Base-by-base conservation (phyloP, 75 land plant genomes). In the Gnetum montanum region DNA sequence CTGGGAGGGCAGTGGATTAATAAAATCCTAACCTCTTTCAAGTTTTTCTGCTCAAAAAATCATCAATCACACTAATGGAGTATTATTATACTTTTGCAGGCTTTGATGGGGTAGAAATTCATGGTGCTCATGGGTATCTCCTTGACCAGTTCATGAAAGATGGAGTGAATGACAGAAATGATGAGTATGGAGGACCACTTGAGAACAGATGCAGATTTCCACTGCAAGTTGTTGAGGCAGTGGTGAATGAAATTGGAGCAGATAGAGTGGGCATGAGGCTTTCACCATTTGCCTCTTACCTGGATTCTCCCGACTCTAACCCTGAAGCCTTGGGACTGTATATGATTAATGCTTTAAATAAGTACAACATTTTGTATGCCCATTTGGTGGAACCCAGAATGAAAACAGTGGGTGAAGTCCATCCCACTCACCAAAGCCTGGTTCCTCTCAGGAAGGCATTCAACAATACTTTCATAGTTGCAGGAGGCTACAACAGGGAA, bases 51-150 rank as follows among this genome's bases (percentile, higher is more conserved):
- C n/a, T n/a, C n/a, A n/a, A n/a, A n/a, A n/a, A n/a, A n/a, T n/a
- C n/a, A n/a, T n/a, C n/a, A n/a, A n/a, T n/a, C n/a, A n/a, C n/a
- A n/a, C n/a, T n/a, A n/a, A n/a, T n/a, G n/a, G n/a, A n/a, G n/a
- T n/a, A n/a, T n/a, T n/a, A n/a, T n/a, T n/a, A n/a, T n/a, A n/a
- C n/a, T n/a, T n/a, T n/a, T n/a, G 20, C 53, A 78, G 85, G 85
- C 33, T 84, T 80, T 68, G 88, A 84, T 64, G 80, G 84, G 49
- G 69, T 84, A 6, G 88, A 84, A 66, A 69, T 84, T 43, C 79
- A 83, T 54, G 73, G 74, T 0, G 84, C 73, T 12, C 73, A 83
- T 62, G 87, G 85, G 18, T 78, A 67, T 67, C 58, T 83, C 11
- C 53, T 83, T 31, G 85, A 83, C 19, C 85, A 81, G 34, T 83